A percentile compares a stretch with the other conserved stretches of the same genome.
phyloP scores from a whole-genome alignment of 352 stramenopile species.

The Phytophthora pinifolia region DNA sequence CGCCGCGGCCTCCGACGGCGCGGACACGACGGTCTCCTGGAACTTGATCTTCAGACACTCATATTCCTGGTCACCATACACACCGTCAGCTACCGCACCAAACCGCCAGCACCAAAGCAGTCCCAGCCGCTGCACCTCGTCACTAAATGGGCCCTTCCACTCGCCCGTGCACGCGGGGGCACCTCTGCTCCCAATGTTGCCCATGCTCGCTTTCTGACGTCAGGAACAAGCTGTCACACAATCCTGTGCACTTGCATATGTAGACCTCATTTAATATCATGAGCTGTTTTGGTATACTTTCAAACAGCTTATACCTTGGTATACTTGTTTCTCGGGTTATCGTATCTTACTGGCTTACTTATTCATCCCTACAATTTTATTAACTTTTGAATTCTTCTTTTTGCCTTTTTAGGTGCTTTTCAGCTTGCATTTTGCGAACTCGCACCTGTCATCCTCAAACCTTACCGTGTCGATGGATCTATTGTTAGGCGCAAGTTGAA shows the following conservation, averaged over 20 bases:
- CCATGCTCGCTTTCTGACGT: slow-evolving; percentile 34
- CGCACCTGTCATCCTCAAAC: too few species aligned
- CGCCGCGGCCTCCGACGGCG: slow-evolving; percentile 20
- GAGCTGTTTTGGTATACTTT: too few species aligned
- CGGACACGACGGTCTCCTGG: slow-evolving; percentile 31
- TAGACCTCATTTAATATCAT: too few species aligned
- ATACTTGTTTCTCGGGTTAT: too few species aligned
- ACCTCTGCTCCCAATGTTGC: slow-evolving; percentile 32
- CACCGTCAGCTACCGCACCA: neutral
- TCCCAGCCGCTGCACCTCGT: slow-evolving; percentile 41
- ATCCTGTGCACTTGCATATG: too few species aligned
- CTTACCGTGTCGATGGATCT: slow-evolving; percentile 1
- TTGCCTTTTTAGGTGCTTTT: too few species aligned
- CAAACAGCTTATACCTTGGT: too few species aligned
- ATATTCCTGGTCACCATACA: slow-evolving; percentile 50
- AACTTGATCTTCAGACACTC: slow-evolving; percentile 57
- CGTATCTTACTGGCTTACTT: too few species aligned
- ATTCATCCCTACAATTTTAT: too few species aligned
- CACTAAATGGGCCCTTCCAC: slow-evolving; percentile 85
- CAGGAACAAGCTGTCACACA: neutral
- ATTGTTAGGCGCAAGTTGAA: slow-evolving; percentile 14
- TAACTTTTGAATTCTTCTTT: too few species aligned
- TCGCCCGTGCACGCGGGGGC: slow-evolving; percentile 18
- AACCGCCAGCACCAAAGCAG: neutral
- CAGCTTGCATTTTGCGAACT: neutral